phyloP scores from a whole-genome alignment of 257 asterid genomes.

The Fraxinus cuspidata region DNA sequence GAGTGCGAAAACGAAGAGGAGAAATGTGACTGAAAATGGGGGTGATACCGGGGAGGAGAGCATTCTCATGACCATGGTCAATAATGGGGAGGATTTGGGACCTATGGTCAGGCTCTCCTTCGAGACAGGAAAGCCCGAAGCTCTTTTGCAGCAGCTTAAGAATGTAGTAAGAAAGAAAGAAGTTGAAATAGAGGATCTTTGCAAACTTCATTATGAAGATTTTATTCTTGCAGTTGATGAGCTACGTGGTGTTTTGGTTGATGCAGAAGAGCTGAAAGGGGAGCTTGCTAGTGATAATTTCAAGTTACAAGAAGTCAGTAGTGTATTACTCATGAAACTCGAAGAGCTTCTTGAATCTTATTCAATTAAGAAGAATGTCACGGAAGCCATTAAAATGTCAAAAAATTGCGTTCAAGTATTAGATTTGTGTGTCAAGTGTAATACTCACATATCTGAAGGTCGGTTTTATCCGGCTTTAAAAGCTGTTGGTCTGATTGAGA shows the following conservation, averaged over 20 bases:
- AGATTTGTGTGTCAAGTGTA: constrained; percentile 85
- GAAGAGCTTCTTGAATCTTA: constrained; percentile 88
- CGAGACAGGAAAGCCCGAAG: constrained; percentile 77
- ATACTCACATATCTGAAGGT: constrained; percentile 69
- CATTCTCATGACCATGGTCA: constrained; percentile 75
- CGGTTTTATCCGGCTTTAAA: constrained; percentile 87
- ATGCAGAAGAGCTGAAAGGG: constrained; percentile 86
- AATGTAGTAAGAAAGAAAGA: constrained; percentile 75
- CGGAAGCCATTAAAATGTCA: constrained; percentile 84
- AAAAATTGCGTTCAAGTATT: constrained; percentile 66
- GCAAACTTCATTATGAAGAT: constrained; percentile 93
- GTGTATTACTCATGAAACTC: constrained; percentile 65
- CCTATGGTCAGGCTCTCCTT: constrained; percentile 87
- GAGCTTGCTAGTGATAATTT: constrained; percentile 83
- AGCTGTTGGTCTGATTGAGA: constrained; percentile 84
- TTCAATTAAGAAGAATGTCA: constrained; percentile 70
- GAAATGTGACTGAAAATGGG: constrained; percentile 65
- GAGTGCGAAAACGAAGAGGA: constrained; percentile 68
- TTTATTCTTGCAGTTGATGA: constrained; percentile 90
- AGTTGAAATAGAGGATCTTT: constrained; percentile 89
- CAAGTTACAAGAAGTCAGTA: constrained; percentile 79
- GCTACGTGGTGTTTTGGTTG: constrained; percentile 90
- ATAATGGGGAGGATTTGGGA: constrained; percentile 86
- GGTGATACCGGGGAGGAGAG: constrained; percentile 82
- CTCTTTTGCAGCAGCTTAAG: constrained; percentile 77